Percentiles rank a stretch among this genome's conserved stretches.
Conservation (phyloP, 2,329 filamentous ascomycete genomes). For the Beauveria sp. region DNA sequence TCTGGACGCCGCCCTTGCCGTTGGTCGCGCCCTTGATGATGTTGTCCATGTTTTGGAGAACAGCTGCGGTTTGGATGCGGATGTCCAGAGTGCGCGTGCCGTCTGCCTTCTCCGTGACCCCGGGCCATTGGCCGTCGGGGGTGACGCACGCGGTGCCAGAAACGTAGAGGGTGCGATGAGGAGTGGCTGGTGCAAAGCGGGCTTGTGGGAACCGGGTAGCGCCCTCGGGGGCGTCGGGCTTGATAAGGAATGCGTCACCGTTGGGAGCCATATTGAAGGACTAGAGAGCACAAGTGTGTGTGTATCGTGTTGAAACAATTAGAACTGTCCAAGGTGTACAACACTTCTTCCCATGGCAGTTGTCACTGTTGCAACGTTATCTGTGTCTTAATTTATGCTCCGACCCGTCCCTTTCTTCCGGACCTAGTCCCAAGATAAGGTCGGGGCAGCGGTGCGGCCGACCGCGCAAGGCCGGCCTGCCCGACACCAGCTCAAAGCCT, state of each 20-base stretch:
- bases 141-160: slow-evolving; percentile 29
- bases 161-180: slow-evolving; percentile 31
- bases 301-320: too few species aligned
- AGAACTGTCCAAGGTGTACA: too few species aligned
- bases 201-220: slow-evolving; percentile 25
- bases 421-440: too few species aligned
- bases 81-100: slow-evolving; percentile 27
- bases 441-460: too few species aligned
- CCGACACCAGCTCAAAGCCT: too few species aligned
- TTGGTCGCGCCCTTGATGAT: slow-evolving; percentile 30
- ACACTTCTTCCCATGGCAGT: too few species aligned
- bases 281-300: too few species aligned
- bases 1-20: slow-evolving; percentile 28
- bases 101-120: slow-evolving; percentile 18
- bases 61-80: slow-evolving; percentile 30
- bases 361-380: too few species aligned
- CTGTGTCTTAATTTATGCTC: too few species aligned
- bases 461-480: too few species aligned
- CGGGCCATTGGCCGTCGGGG: slow-evolving; percentile 27
- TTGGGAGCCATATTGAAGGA: not conserved
- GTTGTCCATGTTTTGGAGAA: slow-evolving; percentile 28
- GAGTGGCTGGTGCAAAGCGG: slow-evolving; percentile 23
- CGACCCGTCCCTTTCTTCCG: too few species aligned
- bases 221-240: not conserved
- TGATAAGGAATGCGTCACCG: not conserved